These are phyloP conservation scores for Globisporangium acanthophoron DNA, from an alignment of 352 stramenopile species.

Conservation along the genomic window DNA sequence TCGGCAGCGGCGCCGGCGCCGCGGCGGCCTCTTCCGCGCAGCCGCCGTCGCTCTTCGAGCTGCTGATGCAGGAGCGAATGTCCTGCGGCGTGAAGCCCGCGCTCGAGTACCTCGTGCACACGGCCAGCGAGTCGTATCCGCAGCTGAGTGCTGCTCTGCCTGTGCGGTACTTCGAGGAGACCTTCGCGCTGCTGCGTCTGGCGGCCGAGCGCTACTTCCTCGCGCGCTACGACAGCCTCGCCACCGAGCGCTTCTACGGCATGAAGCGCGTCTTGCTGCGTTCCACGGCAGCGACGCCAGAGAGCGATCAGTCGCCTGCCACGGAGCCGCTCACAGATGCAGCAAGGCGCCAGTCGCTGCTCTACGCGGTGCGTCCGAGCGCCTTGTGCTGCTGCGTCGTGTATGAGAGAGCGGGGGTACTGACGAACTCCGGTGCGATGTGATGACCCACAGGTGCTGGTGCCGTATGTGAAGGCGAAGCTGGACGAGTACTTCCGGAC, in stretches of 20 bases:
- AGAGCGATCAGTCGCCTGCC: slow-evolving; percentile 7
- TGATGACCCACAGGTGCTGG: slow-evolving; percentile 28
- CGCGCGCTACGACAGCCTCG: slow-evolving; percentile 62
- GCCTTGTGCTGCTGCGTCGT: not conserved
- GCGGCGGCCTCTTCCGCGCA: slow-evolving; percentile 7
- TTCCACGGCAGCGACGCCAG: not conserved
- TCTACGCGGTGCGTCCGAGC: slow-evolving; percentile 40
- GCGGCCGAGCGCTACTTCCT: slow-evolving; percentile 72
- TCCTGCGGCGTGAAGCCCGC: slow-evolving; percentile 66
- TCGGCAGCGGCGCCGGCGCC: slow-evolving; percentile 18
- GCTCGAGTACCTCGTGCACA: slow-evolving; percentile 67
- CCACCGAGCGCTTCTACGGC: slow-evolving; percentile 82
- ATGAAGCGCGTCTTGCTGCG: slow-evolving; percentile 74
- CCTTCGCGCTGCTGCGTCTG: slow-evolving; percentile 60
- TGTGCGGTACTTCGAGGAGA: slow-evolving; percentile 73
- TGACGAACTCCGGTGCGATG: not conserved
- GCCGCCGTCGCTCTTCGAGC: slow-evolving; percentile 74
- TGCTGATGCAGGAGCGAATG: slow-evolving; percentile 87
- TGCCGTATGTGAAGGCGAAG: slow-evolving; percentile 80
- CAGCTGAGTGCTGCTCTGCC: slow-evolving; percentile 42
- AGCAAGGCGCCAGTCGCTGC: slow-evolving; percentile 44
- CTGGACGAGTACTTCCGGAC: slow-evolving; percentile 57
- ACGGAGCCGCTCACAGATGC: slow-evolving; percentile 36
- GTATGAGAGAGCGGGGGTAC: not conserved
- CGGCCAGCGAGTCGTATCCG: slow-evolving; percentile 71